Evolutionary conservation across 2,329 filamentous ascomycete species (phyloP), one percentile per base, ranked within the genome.

Genomic region (Incumbomyces lentus): DNA sequence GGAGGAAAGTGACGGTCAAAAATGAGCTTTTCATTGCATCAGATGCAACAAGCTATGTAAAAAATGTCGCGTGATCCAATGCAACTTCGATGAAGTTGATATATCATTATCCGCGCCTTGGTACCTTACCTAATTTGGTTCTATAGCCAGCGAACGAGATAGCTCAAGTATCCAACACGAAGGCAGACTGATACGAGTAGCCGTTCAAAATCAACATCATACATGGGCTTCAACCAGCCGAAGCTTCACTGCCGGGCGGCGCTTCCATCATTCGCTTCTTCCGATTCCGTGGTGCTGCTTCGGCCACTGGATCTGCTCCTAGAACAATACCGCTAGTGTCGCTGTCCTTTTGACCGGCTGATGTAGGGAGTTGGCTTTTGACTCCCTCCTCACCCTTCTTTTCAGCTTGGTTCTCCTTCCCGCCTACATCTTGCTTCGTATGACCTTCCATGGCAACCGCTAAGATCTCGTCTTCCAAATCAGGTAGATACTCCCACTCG

Each of bases 391-490:
- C 32, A 3, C 19, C 14, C 34, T 38, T 16, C 13, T 38, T 18
- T 17, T 48, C n/a, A 11, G n/a, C 40, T 31, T 16, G 16, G 4
- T 18, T 34, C 16, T 13, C 18, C 18, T 37, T 32, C 17, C 5
- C 22, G 7, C 16, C 18, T 17, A 6, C 16, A n/a, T 6, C 32
- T 26, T 33, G 30, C 34, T 34, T 44, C 8, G 13, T 16, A 66
- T 96, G 92, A 0, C 92, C 92, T 39, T 86, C 86, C 33, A 80
- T 92, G 2, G 92, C 89, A 52, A 94, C 81, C 37, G 72, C 68
- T 41, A 95, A 62, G 55, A 96, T 96, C 47, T 90, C 82, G 30
- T 78, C 72, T 60, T 95, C 86, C 45, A 95, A 61, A 0, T 88
- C 90, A 14, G 70, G 57, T 2, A 95, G 75, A 62, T 84, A 78